Percentiles rank a stretch among this genome's conserved stretches.
Conservation (phyloP, 2,329 filamentous ascomycete species). For the Thielaviopsis euricoi region DNA sequence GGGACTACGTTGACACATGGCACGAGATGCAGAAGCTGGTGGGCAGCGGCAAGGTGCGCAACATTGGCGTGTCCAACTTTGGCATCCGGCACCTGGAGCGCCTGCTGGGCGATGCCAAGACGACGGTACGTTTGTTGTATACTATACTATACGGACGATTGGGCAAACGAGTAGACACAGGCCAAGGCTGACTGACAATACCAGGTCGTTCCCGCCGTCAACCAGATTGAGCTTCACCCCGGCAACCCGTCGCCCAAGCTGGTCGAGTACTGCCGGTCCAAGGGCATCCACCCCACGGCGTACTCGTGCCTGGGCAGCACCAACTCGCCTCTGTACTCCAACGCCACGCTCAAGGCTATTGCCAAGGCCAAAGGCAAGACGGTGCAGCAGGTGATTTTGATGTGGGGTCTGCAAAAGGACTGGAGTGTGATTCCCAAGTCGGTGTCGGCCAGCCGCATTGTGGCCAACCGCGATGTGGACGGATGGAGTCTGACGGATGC, state of each 20-base stretch:
- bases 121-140: constrained; percentile 20
- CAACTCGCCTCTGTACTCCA: constrained; percentile 52
- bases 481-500: constrained; percentile 58
- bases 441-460: constrained; percentile 55
- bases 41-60: constrained; percentile 53
- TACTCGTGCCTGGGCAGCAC: constrained; percentile 61
- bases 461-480: constrained; percentile 59
- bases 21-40: constrained; percentile 54
- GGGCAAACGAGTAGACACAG: too few relatives aligned
- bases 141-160: too few relatives aligned
- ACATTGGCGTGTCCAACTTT: constrained; percentile 81
- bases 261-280: constrained; percentile 52
- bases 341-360: constrained; percentile 43
- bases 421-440: constrained; percentile 79
- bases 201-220: constrained; percentile 47
- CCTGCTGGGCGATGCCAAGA: constrained; percentile 48
- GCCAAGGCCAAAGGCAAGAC: constrained; percentile 52
- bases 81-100: constrained; percentile 65
- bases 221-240: constrained; percentile 71
- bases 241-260: constrained; percentile 70
- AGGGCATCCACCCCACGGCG: constrained; percentile 59
- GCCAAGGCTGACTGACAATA: constrained; percentile 24
- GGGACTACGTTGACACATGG: constrained; percentile 73
- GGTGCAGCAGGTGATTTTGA: constrained; percentile 58
- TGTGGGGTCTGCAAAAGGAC: constrained; percentile 68